Conservation (phyloP, 2,329 filamentous ascomycete species). For the Nemania abortiva region DNA sequence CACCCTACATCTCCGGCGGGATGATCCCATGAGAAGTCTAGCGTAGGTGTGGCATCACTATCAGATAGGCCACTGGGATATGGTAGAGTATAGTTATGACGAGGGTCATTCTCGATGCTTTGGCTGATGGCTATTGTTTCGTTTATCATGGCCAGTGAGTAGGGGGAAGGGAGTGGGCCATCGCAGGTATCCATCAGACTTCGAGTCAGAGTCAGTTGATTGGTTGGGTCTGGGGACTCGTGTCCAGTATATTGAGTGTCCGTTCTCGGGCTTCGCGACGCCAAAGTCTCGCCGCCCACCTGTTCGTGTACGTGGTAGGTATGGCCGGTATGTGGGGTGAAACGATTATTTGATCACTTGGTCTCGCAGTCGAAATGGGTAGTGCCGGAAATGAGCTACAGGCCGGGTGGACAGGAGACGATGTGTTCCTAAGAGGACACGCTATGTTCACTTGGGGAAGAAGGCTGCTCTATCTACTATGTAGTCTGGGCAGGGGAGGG, state of each 20-base stretch:
- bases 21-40: conserved; percentile 25
- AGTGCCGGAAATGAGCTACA: too few relatives aligned
- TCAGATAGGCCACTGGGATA: not conserved
- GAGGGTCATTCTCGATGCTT: conserved; percentile 7
- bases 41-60: not conserved
- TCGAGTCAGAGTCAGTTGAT: not conserved
- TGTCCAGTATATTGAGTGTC: not conserved
- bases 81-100: not conserved
- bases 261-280: too few relatives aligned
- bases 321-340: too few relatives aligned
- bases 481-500: too few relatives aligned
- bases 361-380: too few relatives aligned
- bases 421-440: too few relatives aligned
- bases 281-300: too few relatives aligned
- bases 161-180: not conserved
- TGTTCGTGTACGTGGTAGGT: too few relatives aligned
- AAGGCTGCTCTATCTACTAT: too few relatives aligned
- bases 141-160: conserved; percentile 26
- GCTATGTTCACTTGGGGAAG: too few relatives aligned
- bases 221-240: not conserved
- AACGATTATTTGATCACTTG: too few relatives aligned
- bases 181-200: not conserved
- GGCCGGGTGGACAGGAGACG: too few relatives aligned
- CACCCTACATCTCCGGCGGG: conserved; percentile 3
- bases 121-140: conserved; percentile 11